Conservation (phyloP, 352 stramenopile genomes). For the Pelagophyceae sp. region DNA sequence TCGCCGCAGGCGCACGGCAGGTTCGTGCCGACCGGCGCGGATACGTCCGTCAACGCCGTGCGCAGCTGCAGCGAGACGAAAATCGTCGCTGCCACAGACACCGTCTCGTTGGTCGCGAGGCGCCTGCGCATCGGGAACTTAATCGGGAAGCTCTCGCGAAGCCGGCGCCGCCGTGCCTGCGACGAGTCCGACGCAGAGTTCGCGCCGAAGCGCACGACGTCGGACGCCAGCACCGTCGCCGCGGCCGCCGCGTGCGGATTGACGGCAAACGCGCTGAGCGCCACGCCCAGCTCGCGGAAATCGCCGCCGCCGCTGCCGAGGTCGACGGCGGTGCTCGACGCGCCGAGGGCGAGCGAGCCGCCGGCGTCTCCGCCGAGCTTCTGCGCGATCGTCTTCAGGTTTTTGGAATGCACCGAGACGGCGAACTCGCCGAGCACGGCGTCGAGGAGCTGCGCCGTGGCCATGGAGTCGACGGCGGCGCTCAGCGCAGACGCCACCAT, state of each 20-base stretch:
- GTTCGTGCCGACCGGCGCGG: neutral
- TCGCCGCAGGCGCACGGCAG: slow-evolving; percentile 1
- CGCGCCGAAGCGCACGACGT: neutral
- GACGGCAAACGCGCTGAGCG: neutral
- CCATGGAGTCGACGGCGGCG: neutral
- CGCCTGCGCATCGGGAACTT: no score
- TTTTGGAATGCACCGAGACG: neutral
- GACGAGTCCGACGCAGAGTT: neutral
- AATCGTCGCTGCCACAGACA: no score
- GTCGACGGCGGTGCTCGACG: neutral
- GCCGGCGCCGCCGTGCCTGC: no score
- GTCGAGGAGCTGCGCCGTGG: neutral
- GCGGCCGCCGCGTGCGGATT: neutral
- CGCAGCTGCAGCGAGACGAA: no score
- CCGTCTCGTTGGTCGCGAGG: no score
- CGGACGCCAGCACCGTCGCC: neutral
- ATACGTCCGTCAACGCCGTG: no score
- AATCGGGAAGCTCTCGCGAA: no score
- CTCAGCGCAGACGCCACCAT: neutral
- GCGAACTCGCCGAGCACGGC: neutral
- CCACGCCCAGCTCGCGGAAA: neutral
- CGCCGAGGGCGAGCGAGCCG: neutral
- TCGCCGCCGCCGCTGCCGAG: neutral
- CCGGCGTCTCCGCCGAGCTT: neutral
- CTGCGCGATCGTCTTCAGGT: neutral